Percentiles rank a stretch among this genome's conserved stretches.
These are phyloP conservation scores for Cladosporium halotolerans DNA, from an alignment of 2,329 filamentous ascomycete genomes.

Conservation along the genomic window DNA sequence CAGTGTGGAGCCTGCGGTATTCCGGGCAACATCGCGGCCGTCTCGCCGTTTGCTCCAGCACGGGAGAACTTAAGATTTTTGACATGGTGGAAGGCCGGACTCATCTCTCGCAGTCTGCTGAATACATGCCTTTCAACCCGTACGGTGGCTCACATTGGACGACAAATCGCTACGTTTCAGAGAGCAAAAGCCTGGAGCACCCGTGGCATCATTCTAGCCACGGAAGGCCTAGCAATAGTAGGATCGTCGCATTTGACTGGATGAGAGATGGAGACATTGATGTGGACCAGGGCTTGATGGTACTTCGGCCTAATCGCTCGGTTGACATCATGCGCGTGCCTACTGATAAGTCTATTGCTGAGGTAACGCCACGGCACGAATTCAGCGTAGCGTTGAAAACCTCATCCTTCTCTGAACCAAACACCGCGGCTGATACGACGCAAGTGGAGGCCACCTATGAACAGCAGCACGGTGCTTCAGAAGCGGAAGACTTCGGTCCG, in stretches of 20 bases:
- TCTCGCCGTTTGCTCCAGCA: constrained; percentile 53
- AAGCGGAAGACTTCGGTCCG: constrained; percentile 25
- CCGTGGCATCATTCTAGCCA: constrained; percentile 43
- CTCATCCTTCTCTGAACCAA: constrained; percentile 20
- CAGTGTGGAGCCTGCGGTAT: constrained; percentile 58
- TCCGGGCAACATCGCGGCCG: constrained; percentile 52
- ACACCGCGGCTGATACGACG: constrained; percentile 3
- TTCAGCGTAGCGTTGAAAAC: constrained; percentile 25
- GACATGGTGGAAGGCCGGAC: constrained; percentile 25
- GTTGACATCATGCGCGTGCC: constrained; percentile 45
- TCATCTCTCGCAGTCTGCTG: constrained; percentile 12
- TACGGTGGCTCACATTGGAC: constrained; percentile 34
- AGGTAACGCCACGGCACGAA: constrained; percentile 40
- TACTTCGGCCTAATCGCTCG: constrained; percentile 46
- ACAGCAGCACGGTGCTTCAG: constrained; percentile 7
- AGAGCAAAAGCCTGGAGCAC: constrained; percentile 36
- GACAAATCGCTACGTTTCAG: constrained; percentile 40
- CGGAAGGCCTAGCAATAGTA: constrained; percentile 39
- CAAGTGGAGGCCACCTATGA: neutral
- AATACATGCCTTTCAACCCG: constrained; percentile 21
- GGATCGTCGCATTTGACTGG: constrained; percentile 57
- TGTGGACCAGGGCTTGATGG: constrained; percentile 47
- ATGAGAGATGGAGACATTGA: constrained; percentile 41
- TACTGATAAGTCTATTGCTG: constrained; percentile 35
- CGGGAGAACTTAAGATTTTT: constrained; percentile 49